Evolutionary conservation across 2,329 filamentous ascomycete genomes (phyloP), one percentile per base, ranked within the genome.

Genomic region (Diaporthe ampelina): DNA sequence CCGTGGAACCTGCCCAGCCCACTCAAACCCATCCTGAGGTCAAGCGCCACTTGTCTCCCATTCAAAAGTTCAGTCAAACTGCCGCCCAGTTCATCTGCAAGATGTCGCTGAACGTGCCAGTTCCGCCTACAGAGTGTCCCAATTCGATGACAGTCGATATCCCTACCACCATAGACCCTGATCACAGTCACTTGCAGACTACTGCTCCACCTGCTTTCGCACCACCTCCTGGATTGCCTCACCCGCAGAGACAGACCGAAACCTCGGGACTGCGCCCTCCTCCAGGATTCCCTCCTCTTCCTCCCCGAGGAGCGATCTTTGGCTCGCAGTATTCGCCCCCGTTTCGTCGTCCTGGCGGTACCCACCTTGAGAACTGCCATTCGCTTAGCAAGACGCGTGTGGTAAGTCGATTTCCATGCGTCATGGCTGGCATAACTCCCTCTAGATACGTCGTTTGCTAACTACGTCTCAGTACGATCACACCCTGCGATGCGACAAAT

Each of bases 391-490:
- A 59, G 48, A 74, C 61, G 32, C 74, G 74, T 21, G 68, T 76
- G 72, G 74, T 76, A 70, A 57, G 74, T 65, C 6, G 21, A 11
- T 9, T 21, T 15, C 24, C 15, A 29, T 21, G 15, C 19, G 29
- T 37, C 32, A 17, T 32, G 13, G 8, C 26, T 15, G 21, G 32
- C 17, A 15, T 1, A 68, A 29, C 1, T 13, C n/a, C 40, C 40
- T 21, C 2, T 40, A 8, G 26, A 10, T n/a, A 24, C 7, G 6
- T 4, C 4, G 79, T 83, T 91, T 59, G 91, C 88, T 71, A 72
- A 92, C 95, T 88, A 89, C 90, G 13, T 90, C 92, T 37, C 81
- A 94, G 58, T 94, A 91, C 78, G 88, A 88, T 45, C 74, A 83
- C 26, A 80, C 86, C 37, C 81, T 85, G 61, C 79, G 81, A 24